A percentile compares a stretch with the other conserved stretches of the same genome.
These are phyloP conservation scores for Adansonia rubrostipa DNA, from an alignment of 441 rosid species.

Conservation along the genomic window DNA sequence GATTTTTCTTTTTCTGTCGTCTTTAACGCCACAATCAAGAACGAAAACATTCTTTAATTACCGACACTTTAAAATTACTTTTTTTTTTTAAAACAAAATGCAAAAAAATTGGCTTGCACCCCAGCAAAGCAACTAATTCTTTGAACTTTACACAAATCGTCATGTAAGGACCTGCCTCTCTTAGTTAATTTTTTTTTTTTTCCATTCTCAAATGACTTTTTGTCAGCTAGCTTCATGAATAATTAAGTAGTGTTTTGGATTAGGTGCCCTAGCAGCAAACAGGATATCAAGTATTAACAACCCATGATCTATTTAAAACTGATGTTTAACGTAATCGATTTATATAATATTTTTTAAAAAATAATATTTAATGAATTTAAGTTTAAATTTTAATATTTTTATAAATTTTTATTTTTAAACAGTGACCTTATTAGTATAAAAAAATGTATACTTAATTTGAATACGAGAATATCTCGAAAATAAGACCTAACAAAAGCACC, in stretches of 20 bases:
- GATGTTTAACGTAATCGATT: no score
- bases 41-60: not conserved
- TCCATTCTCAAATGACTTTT: not conserved
- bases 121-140: constrained; percentile 1
- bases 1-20: not conserved
- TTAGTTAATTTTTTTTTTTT: not conserved
- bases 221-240: not conserved
- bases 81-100: not conserved
- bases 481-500: not conserved
- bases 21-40: not conserved
- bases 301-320: not conserved
- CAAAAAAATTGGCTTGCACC: constrained; percentile 6
- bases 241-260: not conserved
- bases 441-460: not conserved
- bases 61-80: constrained; percentile 12
- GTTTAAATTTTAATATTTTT: no score
- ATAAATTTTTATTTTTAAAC: no score
- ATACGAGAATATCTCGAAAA: no score
- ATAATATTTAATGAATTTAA: no score
- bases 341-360: no score
- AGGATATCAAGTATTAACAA: constrained; percentile 4
- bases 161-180: not conserved
- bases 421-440: no score
- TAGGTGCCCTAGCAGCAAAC: not conserved
- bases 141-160: not conserved